Evolutionary conservation across 306 rosid species (phyloP), one percentile per base, ranked within the genome.

Genomic region (Vicia faba): DNA sequence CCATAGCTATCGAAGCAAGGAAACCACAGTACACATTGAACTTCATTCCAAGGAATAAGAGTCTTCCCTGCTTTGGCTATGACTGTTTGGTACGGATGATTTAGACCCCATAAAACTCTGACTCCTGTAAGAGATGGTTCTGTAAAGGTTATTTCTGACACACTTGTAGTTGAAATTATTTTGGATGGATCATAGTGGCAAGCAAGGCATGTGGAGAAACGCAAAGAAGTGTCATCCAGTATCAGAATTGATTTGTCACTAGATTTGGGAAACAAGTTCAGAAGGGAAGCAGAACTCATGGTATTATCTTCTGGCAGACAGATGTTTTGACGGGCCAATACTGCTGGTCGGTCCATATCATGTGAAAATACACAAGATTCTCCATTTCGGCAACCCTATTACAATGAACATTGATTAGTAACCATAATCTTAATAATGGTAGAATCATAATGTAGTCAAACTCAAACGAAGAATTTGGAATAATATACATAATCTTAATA

Each of bases 331-430:
- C 64, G 76, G 16, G 50, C 58, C 74, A 89, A 66, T 25, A 61
- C 16, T 38, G 11, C 55, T n/a, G 80, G 73, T 35, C 49, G 75
- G 72, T 65, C 82, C 79, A 33, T 53, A 71, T 69, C 81, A 59
- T 91, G 97, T 73, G 95, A 75, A 82, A 64, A 91, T n/a, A 10
- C 11, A 73, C 96, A 91, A n/a, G 87, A 82, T 41, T 40, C 80
- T 64, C 96, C 96, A 26, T 82, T 83, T 65, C 96, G 87, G 74
- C 96, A 91, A 67, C 96, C 96, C 96, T 91, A 82, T 69, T 46
- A 75, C 48, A 36, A 66, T 57, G 35, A 28, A 72, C 41, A 36
- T 61, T 57, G 49, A 23, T 54, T 67, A 59, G 54, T 35, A 31
- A 70, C 39, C 63, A 80, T 29, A 44, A 70, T 58, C 48, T 44